Evolutionary conservation across 768 basidiomycete genomes (phyloP), one percentile per base, ranked within the genome.

Genomic region (Podaxis sp.): DNA sequence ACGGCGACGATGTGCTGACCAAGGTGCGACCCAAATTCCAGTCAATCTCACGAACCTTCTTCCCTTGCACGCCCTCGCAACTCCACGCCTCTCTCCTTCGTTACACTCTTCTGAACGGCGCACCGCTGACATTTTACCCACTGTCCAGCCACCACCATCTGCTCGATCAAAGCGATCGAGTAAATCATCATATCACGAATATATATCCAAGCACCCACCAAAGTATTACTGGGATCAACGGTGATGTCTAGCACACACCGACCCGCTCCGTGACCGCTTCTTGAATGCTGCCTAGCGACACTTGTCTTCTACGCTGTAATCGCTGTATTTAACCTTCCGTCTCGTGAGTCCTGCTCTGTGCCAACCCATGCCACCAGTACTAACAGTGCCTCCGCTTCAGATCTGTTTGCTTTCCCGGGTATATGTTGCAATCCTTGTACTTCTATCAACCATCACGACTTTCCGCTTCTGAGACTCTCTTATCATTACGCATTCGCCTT

Each of bases 181-280:
- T 17, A 67, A 69, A 38, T 69, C 66, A 4, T 66, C 72, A 43
- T 71, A 72, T 58, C 66, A 69, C 46, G 71, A 71, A 19, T 68
- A 67, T 57, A 66, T 67, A 22, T 68, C 71, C 17, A 69, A 71
- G 49, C 71, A 73, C 47, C 72, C 68, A 36, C 72, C 72, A 37
- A 71, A 70, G 53, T 74, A 75, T 55, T 73, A 75, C 55, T 75
- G 73, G 73, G 69, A 73, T 25, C 63, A 66, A 41, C 69, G 70
- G 57, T 70, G 63, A 57, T 29, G 24, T 13, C 49, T 53, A 33
- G 33, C n/a, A n/a, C n/a, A 9, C 49, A 7, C 8, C 13, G 49
- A 24, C 25, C 22, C 7, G 19, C 9, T 13, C 49, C 24, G 8
- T 33, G 33, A 2, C 33, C 33, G 9, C 33, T 2, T 2, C 33